Conservation (phyloP, 1,284 basidiomycete species). For the Sutorius eximius region DNA sequence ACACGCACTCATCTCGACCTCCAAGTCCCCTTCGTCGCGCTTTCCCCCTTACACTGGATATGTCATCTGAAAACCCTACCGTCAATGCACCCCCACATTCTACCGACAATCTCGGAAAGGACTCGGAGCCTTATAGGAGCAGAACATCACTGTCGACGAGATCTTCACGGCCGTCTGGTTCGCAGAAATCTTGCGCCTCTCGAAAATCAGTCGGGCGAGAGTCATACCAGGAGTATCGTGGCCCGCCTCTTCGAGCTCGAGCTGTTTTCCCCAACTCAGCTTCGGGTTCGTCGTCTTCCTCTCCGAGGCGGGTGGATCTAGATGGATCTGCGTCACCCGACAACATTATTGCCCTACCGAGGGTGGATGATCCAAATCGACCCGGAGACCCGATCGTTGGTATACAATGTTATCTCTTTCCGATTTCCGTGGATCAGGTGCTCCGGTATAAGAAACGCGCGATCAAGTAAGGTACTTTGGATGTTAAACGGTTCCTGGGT, state of each 20-base stretch:
- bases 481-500: neutral
- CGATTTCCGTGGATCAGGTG: conserved; percentile 16
- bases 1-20: neutral
- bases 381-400: conserved; percentile 7
- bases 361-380: conserved; percentile 2
- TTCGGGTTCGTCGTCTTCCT: neutral
- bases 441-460: conserved; percentile 17
- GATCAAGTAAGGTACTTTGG: conserved; percentile 14
- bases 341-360: conserved; percentile 9
- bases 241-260: conserved; percentile 11
- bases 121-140: conserved; percentile 3
- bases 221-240: conserved; percentile 27
- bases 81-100: neutral
- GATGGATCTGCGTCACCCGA: neutral
- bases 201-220: conserved; percentile 19
- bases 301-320: neutral
- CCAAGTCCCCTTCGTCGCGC: conserved; percentile 1
- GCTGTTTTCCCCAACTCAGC: neutral
- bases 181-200: conserved; percentile 20
- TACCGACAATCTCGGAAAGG: neutral
- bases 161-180: conserved; percentile 17
- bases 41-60: neutral
- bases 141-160: conserved; percentile 10
- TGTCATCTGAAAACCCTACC: neutral
- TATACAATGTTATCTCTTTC: conserved; percentile 2